These are phyloP conservation scores for Phialophora verrucosa DNA, from an alignment of 2,329 filamentous ascomycete genomes.

Conservation along the genomic window DNA sequence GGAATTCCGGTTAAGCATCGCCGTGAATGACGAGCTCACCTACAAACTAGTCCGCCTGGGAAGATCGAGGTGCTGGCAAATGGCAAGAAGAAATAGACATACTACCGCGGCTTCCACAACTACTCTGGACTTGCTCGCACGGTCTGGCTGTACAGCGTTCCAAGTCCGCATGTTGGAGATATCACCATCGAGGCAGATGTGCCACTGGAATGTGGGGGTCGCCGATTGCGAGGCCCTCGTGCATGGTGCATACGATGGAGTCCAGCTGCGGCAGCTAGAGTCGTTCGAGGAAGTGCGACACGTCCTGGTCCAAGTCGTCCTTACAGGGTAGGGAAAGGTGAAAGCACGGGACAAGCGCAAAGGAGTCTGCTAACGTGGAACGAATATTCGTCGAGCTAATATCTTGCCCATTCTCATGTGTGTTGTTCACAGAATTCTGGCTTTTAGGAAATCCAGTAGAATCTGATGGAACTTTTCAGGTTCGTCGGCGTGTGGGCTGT, in stretches of 20 bases:
- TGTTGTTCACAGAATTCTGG: conserved; percentile 7
- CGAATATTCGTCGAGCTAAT: no score
- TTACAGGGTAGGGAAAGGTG: no score
- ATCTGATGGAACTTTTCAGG: conserved; percentile 21
- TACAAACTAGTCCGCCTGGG: conserved; percentile 43
- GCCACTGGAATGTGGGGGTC: no score
- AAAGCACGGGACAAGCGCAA: no score
- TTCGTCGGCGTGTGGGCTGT: conserved; percentile 27
- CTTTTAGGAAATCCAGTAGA: conserved; percentile 19
- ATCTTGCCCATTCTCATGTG: no score
- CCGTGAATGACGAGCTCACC: conserved; percentile 43
- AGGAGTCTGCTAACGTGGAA: no score
- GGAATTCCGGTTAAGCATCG: conserved; percentile 46
- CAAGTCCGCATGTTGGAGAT: conserved; percentile 37
- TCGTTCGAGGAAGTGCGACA: no score
- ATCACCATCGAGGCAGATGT: conserved; percentile 34
- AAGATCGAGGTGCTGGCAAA: conserved; percentile 22
- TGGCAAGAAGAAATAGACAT: conserved; percentile 33
- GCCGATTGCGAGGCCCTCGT: no score
- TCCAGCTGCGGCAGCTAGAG: no score
- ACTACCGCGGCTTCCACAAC: conserved; percentile 45
- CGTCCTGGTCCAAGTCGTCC: no score
- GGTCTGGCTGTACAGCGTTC: conserved; percentile 40
- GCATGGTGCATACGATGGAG: no score
- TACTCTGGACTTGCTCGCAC: conserved; percentile 43